Conservation (phyloP, 1,139 yeast genomes). For the Saccharomyces hybrid region DNA sequence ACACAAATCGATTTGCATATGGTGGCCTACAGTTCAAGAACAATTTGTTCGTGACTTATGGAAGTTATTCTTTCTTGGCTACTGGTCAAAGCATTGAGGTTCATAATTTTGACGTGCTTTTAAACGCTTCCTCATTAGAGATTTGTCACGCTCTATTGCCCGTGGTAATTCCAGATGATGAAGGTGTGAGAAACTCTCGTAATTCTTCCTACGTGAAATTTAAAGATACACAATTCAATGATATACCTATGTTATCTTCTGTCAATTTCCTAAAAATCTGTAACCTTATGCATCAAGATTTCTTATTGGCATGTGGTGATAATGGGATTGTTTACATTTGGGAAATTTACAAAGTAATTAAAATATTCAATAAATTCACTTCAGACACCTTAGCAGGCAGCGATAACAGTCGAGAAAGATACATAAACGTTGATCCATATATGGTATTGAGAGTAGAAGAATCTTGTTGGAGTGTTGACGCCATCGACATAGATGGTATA, state of each 20-base stretch:
- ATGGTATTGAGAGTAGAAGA: constrained; percentile 11
- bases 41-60: constrained; percentile 11
- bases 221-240: neutral
- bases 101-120: constrained; percentile 2
- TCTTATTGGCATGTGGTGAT: constrained; percentile 15
- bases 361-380: constrained; percentile 1
- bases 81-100: constrained; percentile 7
- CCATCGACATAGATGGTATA: constrained; percentile 5
- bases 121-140: constrained; percentile 3
- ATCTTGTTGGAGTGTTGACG: constrained; percentile 26
- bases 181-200: neutral
- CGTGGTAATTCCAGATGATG: neutral
- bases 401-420: neutral
- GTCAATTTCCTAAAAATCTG: constrained; percentile 16
- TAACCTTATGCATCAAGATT: constrained; percentile 11
- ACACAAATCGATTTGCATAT: constrained; percentile 2
- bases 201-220: neutral
- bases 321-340: constrained; percentile 11
- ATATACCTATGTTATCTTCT: constrained; percentile 1
- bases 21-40: constrained; percentile 9
- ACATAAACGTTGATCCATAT: constrained; percentile 5
- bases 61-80: constrained; percentile 10
- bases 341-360: constrained; percentile 6
- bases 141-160: constrained; percentile 1
- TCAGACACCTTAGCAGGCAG: neutral